Base-by-base conservation (phyloP, 306 rosid species). In the Aeschynomene evenia region DNA sequence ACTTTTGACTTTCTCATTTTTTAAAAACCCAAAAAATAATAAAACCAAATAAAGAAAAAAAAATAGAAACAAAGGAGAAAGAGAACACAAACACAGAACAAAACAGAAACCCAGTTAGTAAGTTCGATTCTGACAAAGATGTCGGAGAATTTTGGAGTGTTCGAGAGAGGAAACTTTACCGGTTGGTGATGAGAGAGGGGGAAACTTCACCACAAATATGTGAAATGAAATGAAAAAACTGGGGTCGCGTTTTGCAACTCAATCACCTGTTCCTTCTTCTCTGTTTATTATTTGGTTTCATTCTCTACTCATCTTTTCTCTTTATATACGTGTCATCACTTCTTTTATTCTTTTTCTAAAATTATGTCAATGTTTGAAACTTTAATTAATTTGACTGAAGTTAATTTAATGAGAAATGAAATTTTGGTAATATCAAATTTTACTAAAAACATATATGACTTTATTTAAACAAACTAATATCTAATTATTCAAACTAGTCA, bases 1-100 rank as follows among this genome's bases (percentile, higher is more conserved):
- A 61, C 65, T 51, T 63, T 74, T 63, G 77, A 48, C 77, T 43
- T 52, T 4, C 12, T 46, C 63, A 51, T 74, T 62, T 74, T 62
- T 1, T 63, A 46, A 31, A 54, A 53, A 42, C 24, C 31, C 39
- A 29, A 37, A 23, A 48, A 5, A 0, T 6, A 23, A 16, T 1
- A 7, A 34, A 10, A 9, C 0, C 6, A 34, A 34, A 34, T 6
- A 1, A 51, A 2, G 14, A 55, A 31, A 3, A 1, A 13, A 9
- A 16, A 34, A 16, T 2, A 20, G 9, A 20, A 60, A 2, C 18
- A 46, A 20, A 18, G 1, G 28, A 2, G 1, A 23, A 14, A 53
- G 18, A 16, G 7, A 29, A 33, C 49, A 14, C 22, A n/a, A 6
- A 12, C 11, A 5, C n/a, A 52, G 40, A 67, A 15, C 43, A 72